Base-by-base conservation (phyloP, 768 basidiomycete genomes). In the Hysterangium stoloniferum region DNA sequence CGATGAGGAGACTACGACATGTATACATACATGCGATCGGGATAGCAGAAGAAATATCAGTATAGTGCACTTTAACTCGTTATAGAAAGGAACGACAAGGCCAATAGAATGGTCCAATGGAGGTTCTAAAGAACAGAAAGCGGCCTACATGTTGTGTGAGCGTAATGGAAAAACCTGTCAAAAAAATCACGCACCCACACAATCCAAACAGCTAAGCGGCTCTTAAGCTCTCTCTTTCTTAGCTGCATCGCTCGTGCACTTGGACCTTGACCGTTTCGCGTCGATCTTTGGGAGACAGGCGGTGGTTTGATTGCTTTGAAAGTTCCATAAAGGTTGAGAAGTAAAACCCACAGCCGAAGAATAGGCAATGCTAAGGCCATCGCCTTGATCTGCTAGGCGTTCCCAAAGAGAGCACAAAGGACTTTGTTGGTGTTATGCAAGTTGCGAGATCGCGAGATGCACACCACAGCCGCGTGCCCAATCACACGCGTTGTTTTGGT, bases 181-280 rank as follows among this genome's bases (percentile, higher is more conserved):
- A 42, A 52, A n/a, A 47, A 43, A 33, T 20, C 9, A 65, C 71
- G 67, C 68, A 87, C 89, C 85, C 86, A 92, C 55, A 92, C 80
- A 36, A 87, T 72, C 90, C 90, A 92, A 12, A 91, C 77, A 32
- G 86, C 79, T 42, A 92, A 68, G 61, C 80, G 82, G 17, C 88
- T 87, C 64, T 92, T 92, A 76, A 92, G 84, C 60, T 82, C 79
- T 53, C 89, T 76, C 64, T 92, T 92, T 59, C 89, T 73, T 63
- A 84, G 82, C 22, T 81, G 75, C 55, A 82, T 62, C 9, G 86
- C 85, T 31, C 83, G 76, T 17, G 74, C 64, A 56, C 81, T 86
- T 7, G 82, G 83, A 22, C 71, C 72, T 11, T 82, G 80, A 53
- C 73, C 75, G 65, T 76, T 78, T 17, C 38, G 36, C n/a, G n/a